phyloP scores from a whole-genome alignment of 148 eudicot genomes.

The Arctostaphylos glauca region DNA sequence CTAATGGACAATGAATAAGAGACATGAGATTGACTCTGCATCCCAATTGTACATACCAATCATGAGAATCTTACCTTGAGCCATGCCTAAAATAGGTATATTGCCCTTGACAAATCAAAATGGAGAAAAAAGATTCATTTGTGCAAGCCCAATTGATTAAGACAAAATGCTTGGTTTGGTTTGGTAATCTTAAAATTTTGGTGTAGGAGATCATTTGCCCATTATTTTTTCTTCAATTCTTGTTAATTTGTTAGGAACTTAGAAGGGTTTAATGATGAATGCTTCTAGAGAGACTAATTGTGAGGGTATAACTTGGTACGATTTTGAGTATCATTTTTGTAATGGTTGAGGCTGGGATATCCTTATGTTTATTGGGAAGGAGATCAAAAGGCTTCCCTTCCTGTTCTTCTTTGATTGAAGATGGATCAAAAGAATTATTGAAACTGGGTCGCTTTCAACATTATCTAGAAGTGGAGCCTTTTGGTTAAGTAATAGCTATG shows the following conservation, averaged over 20 bases:
- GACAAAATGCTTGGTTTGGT: not conserved
- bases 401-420: not conserved
- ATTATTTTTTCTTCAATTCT: not conserved
- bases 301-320: not conserved
- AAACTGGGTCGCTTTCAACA: not conserved
- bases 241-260: not conserved
- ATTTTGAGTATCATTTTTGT: not conserved
- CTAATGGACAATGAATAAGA: not conserved
- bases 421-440: not conserved
- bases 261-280: not conserved
- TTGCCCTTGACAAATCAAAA: not conserved
- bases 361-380: not conserved
- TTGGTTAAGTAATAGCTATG: not conserved
- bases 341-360: not conserved
- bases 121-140: too few relatives aligned
- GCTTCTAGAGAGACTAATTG: not conserved
- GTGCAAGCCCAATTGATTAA: not conserved
- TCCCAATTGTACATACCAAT: not conserved
- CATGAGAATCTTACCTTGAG: not conserved
- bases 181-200: not conserved
- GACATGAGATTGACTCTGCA: not conserved
- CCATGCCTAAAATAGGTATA: not conserved
- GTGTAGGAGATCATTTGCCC: not conserved
- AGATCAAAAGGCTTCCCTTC: not conserved
- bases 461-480: not conserved